Evolutionary conservation across 495 filamentous ascomycete species (phyloP).

Genomic region (Clohesyomyces aquaticus): DNA sequence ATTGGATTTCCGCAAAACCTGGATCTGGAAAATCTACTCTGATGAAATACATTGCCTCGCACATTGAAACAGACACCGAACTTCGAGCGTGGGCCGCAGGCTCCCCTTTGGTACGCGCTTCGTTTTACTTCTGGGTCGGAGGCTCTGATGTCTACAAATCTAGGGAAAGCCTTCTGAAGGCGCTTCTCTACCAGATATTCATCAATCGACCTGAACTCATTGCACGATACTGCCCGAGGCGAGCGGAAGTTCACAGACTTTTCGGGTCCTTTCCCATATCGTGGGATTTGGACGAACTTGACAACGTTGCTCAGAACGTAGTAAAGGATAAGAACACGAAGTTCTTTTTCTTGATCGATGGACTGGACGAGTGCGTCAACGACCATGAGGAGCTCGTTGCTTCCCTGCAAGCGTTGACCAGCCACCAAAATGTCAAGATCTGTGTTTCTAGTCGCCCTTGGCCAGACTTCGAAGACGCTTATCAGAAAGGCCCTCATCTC

Average conservation of each 20-base stretch:
- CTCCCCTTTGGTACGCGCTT: background rate
- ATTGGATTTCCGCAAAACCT: conserved; percentile 16
- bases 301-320: background rate
- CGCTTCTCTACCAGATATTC: conserved; percentile 10
- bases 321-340: conserved; percentile 1
- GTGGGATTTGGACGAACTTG: conserved; percentile 11
- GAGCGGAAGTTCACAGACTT: conserved; percentile 1
- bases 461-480: conserved; percentile 17
- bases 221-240: conserved; percentile 1
- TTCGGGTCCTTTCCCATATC: conserved; percentile 7
- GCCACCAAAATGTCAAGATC: conserved; percentile 6
- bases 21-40: conserved; percentile 19
- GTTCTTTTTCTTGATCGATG: conserved; percentile 21
- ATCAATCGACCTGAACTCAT: background rate
- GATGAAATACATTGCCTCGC: conserved; percentile 15
- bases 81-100: conserved; percentile 14
- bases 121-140: conserved; percentile 19
- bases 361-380: conserved; percentile 14
- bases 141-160: conserved; percentile 7
- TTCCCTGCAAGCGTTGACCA: conserved; percentile 10
- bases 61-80: background rate
- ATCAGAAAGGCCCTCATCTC: conserved; percentile 3
- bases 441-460: conserved; percentile 17
- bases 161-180: conserved; percentile 3
- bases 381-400: conserved; percentile 8